A percentile compares a stretch with the other conserved stretches of the same genome.
Evolutionary conservation across 2,329 filamentous ascomycete genomes (phyloP).

Genomic region (Ciborinia camelliae): DNA sequence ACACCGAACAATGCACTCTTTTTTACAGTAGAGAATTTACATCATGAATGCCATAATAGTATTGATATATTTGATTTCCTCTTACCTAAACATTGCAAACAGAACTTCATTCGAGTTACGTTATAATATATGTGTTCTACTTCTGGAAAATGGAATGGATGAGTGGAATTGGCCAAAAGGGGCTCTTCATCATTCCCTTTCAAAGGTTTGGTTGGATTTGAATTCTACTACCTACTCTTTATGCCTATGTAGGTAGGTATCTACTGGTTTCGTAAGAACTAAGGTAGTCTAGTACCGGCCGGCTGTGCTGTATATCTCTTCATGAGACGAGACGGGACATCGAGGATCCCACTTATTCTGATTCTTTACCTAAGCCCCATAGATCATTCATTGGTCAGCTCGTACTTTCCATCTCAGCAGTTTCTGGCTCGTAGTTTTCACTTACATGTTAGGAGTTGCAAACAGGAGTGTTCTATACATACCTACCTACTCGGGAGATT

Average conservation of each 20-base stretch:
- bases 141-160: neutral
- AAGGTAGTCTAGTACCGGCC: neutral
- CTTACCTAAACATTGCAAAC: neutral
- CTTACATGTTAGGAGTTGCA: no score
- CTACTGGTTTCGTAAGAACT: no score
- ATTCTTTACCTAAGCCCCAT: neutral
- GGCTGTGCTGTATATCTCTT: neutral
- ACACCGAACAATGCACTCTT: conserved; percentile 8
- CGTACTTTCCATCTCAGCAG: neutral
- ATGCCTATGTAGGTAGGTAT: no score
- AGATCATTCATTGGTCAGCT: neutral
- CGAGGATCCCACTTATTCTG: neutral
- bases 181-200: neutral
- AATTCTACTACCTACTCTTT: neutral
- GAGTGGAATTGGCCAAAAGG: neutral
- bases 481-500: no score
- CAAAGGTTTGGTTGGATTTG: neutral
- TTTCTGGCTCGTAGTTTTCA: neutral
- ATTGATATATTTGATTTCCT: neutral
- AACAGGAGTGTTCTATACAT: no score
- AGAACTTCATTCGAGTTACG: no score
- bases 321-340: no score
- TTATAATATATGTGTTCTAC: neutral
- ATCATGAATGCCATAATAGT: conserved; percentile 4
- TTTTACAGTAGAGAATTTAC: conserved; percentile 9